Evolutionary conservation across 2,329 filamentous ascomycete species (phyloP).

Genomic region (Ascochyta clinopodiicola): DNA sequence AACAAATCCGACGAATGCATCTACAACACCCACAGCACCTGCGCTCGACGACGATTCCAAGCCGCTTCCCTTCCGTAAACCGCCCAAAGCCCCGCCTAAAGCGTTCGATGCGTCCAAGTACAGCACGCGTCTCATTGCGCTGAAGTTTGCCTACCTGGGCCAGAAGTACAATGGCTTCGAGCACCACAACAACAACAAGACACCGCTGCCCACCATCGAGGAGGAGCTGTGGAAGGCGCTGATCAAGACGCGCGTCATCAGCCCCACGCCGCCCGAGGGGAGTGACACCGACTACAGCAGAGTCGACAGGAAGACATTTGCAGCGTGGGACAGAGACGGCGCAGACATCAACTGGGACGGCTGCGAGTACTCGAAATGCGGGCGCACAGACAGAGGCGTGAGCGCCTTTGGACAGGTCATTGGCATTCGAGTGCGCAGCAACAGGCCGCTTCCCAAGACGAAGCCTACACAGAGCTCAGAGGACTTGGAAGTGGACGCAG

Average conservation of each 20-base stretch:
- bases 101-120: constrained; percentile 82
- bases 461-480: constrained; percentile 14
- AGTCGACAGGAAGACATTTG: constrained; percentile 44
- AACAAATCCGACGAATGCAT: constrained; percentile 6
- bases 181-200: constrained; percentile 74
- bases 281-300: constrained; percentile 41
- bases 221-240: constrained; percentile 93
- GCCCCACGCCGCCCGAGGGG: constrained; percentile 30
- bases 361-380: constrained; percentile 93
- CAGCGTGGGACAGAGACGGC: constrained; percentile 46
- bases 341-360: constrained; percentile 75
- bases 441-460: constrained; percentile 62
- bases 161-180: constrained; percentile 93
- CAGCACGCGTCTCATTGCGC: constrained; percentile 80
- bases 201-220: constrained; percentile 81
- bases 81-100: constrained; percentile 50
- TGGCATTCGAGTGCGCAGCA: constrained; percentile 80
- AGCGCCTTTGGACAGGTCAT: constrained; percentile 98
- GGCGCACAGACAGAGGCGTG: constrained; percentile 89
- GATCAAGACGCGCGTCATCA: constrained; percentile 78
- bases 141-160: constrained; percentile 94
- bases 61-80: constrained; percentile 31
- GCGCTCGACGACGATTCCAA: neutral
- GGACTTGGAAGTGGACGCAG: neutral
- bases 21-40: neutral